Conservation (phyloP, 1,284 basidiomycete genomes). For the Paramarasmius palmivorus region DNA sequence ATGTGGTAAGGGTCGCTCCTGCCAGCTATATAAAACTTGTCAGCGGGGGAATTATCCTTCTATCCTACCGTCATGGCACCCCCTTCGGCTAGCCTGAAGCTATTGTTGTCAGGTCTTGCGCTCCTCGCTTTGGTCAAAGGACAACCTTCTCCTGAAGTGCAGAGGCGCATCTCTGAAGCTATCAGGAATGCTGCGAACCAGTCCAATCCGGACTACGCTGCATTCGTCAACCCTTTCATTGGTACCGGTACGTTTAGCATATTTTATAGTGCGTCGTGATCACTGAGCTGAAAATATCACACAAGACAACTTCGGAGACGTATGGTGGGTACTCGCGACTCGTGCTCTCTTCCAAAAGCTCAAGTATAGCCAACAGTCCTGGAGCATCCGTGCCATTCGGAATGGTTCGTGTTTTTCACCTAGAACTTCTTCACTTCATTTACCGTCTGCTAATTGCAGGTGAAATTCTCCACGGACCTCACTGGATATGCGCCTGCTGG, state of each 20-base stretch:
- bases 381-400: constrained; percentile 71
- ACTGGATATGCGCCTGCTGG: constrained; percentile 73
- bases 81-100: background rate
- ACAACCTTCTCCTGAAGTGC: constrained; percentile 62
- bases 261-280: background rate
- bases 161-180: constrained; percentile 59
- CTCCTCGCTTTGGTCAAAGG: constrained; percentile 26
- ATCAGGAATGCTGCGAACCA: constrained; percentile 52
- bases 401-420: constrained; percentile 45
- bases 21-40: too few species aligned
- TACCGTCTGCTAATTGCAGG: constrained; percentile 35
- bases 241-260: constrained; percentile 48
- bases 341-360: background rate
- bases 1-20: too few species aligned
- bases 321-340: constrained; percentile 48
- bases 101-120: background rate
- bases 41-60: background rate
- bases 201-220: constrained; percentile 55
- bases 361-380: constrained; percentile 38
- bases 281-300: constrained; percentile 9
- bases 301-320: constrained; percentile 63
- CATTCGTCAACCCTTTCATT: constrained; percentile 72
- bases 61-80: background rate
- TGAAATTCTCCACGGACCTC: constrained; percentile 67
- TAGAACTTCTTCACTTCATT: background rate